Evolutionary conservation across 2,329 filamentous ascomycete species (phyloP), one percentile per base, ranked within the genome.

Genomic region (Botrytis aclada): DNA sequence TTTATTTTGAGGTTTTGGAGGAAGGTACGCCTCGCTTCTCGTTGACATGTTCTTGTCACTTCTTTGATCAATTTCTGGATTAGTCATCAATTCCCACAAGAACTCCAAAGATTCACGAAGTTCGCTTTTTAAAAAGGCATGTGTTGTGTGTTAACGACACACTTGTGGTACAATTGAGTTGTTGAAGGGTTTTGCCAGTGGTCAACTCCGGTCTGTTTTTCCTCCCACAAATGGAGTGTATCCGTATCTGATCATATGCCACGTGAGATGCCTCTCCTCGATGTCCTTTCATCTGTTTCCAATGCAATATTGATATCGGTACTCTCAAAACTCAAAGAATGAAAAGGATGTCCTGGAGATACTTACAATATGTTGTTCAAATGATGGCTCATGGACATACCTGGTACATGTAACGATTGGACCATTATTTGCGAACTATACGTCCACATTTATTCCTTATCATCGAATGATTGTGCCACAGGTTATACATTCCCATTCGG

Each of bases 401-500:
- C 34, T 34, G 6, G 34, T 45, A 45, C 43, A 39, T n/a, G 25
- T 18, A 56, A 56, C n/a, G 22, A 62, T 63, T 14, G 29, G 16
- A 4, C 18, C 16, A 67, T 54, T 18, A 39, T 54, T 25, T 29
- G 32, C 32, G 29, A 34, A 64, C 34, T 64, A 64, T 34, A 12
- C n/a, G 14, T 45, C 34, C 25, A 34, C 29, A 54, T 37, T 20
- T 32, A 66, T 16, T 37, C 22, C n/a, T 29, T 71, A 60, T 58
- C 61, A 65, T n/a, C 25, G 43, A 25, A 8, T 22, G 18, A 34
- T 43, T 45, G 60, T 37, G 37, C 16, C 45, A 14, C n/a, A 34
- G 60, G n/a, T n/a, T 67, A 22, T 22, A 72, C 62, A 39, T 72
- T 60, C 70, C 70, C 2, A 60, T 58, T 72, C 51, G 56, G 41